Percentiles rank a stretch among this genome's conserved stretches.
Evolutionary conservation across 768 basidiomycete genomes (phyloP).

Genomic region (Suillus subaureus): DNA sequence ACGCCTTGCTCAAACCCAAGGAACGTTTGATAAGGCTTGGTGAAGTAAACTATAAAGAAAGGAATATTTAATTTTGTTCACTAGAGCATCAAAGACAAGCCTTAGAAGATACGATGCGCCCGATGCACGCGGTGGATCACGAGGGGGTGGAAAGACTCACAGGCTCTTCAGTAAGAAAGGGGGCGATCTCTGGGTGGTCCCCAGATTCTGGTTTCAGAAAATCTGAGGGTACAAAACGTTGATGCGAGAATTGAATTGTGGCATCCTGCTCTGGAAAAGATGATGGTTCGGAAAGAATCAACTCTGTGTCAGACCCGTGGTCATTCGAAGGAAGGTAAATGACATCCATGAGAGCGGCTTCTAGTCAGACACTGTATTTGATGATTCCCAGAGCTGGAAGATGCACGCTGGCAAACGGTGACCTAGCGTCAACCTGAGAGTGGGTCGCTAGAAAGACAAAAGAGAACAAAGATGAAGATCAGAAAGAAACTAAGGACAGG

Average conservation of each 20-base stretch:
- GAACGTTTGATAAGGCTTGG: conserved; percentile 22
- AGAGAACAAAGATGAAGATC: background rate
- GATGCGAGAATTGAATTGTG: conserved; percentile 5
- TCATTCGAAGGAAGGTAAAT: background rate
- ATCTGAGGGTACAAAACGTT: conserved; percentile 4
- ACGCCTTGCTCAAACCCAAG: conserved; percentile 32
- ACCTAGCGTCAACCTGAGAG: background rate
- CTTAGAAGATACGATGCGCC: background rate
- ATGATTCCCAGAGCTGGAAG: background rate
- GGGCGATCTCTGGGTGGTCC: conserved; percentile 9
- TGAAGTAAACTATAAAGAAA: conserved; percentile 5
- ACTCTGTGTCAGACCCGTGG: background rate
- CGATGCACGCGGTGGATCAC: conserved; percentile 1
- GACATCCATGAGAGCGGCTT: background rate
- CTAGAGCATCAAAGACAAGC: background rate
- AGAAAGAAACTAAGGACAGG: background rate
- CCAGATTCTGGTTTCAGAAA: background rate
- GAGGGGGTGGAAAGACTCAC: conserved; percentile 9
- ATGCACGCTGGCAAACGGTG: background rate
- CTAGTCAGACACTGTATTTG: background rate
- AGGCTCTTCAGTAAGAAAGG: conserved; percentile 13
- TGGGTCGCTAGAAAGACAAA: background rate
- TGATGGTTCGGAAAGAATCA: conserved; percentile 1
- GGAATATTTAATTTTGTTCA: conserved; percentile 6
- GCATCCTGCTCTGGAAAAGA: conserved; percentile 3